Percentiles rank a stretch among this genome's conserved stretches.
Conservation (phyloP, 2,329 filamentous ascomycete species). For the Pseudogymnoascus sp. region DNA sequence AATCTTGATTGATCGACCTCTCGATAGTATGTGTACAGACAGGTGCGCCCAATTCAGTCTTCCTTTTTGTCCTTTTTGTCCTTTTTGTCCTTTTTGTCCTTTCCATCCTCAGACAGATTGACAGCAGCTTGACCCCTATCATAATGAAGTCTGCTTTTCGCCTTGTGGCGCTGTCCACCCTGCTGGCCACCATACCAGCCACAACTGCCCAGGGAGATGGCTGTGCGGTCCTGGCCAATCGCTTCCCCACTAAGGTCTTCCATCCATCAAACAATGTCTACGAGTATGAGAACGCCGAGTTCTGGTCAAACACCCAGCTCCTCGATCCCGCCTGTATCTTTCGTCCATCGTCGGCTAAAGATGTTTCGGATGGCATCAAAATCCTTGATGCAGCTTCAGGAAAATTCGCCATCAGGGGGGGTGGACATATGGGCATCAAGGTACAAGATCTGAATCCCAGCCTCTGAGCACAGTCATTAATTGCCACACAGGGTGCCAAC, state of each 20-base stretch:
- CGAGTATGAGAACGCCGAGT: conserved; percentile 8
- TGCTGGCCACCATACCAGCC: neutral
- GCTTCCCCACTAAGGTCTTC: conserved; percentile 11
- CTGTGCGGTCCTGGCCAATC: neutral
- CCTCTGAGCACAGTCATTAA: neutral
- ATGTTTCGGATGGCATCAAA: conserved; percentile 9
- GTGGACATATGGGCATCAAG: conserved; percentile 11
- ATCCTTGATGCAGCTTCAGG: neutral
- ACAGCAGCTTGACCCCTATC: neutral
- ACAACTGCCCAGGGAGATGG: neutral
- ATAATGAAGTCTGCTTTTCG: neutral
- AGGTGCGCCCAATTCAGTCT: neutral
- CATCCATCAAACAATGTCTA: neutral
- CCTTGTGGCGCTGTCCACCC: neutral
- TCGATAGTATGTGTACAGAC: neutral
- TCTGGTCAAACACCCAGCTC: conserved; percentile 11
- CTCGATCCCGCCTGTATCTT: conserved; percentile 10
- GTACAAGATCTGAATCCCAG: neutral
- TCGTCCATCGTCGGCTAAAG: conserved; percentile 9
- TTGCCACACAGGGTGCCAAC: conserved; percentile 20
- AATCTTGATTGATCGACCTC: neutral
- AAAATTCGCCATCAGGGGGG: conserved; percentile 11
- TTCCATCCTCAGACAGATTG: neutral
- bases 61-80: too few relatives aligned
- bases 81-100: neutral